A percentile compares a stretch with the other conserved stretches of the same genome.
Evolutionary conservation across 257 asterid species (phyloP).

Genomic region (Petrea volubilis): DNA sequence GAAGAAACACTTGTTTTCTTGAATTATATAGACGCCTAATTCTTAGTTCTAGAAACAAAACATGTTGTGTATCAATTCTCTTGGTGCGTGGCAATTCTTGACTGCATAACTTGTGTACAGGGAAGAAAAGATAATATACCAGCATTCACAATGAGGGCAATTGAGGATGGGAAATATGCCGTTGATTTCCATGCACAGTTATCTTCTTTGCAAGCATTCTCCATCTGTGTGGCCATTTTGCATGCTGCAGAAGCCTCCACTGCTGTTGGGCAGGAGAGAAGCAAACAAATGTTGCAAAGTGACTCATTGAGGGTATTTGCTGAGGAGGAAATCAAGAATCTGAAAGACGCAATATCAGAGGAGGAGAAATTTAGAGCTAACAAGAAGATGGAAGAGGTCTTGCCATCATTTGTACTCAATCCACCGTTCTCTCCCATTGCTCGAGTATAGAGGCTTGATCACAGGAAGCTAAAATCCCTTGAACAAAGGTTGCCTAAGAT

Average conservation of each 20-base stretch:
- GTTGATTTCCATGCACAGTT: conserved; percentile 89
- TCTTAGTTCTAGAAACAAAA: background rate
- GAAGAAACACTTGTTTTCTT: background rate
- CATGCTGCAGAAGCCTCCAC: conserved; percentile 66
- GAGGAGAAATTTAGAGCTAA: conserved; percentile 48
- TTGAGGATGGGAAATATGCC: conserved; percentile 65
- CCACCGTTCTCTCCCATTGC: conserved; percentile 94
- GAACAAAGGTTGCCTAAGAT: background rate
- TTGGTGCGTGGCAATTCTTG: background rate
- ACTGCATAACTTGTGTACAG: conserved; percentile 38
- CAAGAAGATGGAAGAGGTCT: conserved; percentile 48
- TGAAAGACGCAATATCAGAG: conserved; percentile 50
- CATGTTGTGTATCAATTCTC: too few species aligned
- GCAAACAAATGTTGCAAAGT: conserved; percentile 43
- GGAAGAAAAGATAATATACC: conserved; percentile 66
- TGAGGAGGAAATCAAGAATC: conserved; percentile 52
- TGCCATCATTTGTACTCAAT: conserved; percentile 66
- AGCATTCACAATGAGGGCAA: conserved; percentile 54
- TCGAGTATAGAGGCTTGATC: conserved; percentile 50
- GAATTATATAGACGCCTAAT: background rate
- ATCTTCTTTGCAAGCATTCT: conserved; percentile 86
- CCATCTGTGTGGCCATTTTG: conserved; percentile 70
- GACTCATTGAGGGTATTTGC: conserved; percentile 57
- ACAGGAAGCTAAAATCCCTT: background rate
- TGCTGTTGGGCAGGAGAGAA: conserved; percentile 43